Conservation (phyloP, 192 early-diverging fungal species). For the Coemansia sp. region DNA sequence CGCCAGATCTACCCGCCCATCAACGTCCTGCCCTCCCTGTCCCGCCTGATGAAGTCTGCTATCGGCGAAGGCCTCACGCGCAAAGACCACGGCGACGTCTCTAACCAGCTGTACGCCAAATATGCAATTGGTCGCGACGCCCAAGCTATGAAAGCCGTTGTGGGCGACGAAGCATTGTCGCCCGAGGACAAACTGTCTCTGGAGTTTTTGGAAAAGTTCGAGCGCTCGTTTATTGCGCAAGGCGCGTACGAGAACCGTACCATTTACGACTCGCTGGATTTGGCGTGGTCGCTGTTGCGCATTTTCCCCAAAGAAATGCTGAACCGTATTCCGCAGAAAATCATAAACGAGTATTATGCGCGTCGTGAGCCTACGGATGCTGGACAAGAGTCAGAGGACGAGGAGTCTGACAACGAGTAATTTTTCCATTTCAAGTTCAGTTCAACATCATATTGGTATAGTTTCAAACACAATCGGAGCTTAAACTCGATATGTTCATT, state of each 20-base stretch:
- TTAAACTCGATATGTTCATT: too few species aligned
- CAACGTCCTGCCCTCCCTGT: conserved; percentile 97
- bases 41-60: conserved; percentile 98
- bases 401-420: conserved; percentile 34
- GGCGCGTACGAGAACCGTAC: conserved; percentile 95
- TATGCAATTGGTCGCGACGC: conserved; percentile 99
- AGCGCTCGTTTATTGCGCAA: conserved; percentile 96
- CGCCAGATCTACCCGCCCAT: conserved; percentile 99
- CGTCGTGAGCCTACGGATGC: conserved; percentile 45
- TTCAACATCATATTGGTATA: not conserved
- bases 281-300: conserved; percentile 97
- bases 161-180: conserved; percentile 98
- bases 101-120: conserved; percentile 99
- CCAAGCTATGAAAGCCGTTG: conserved; percentile 99
- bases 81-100: conserved; percentile 98
- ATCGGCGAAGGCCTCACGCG: conserved; percentile 98
- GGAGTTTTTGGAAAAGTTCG: conserved; percentile 99
- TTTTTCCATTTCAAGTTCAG: not conserved
- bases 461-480: not conserved
- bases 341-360: conserved; percentile 92
- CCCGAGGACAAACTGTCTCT: conserved; percentile 96
- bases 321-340: conserved; percentile 96
- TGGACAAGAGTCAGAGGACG: conserved; percentile 20
- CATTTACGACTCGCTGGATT: conserved; percentile 93
- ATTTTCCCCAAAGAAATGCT: conserved; percentile 99